A percentile compares a stretch with the other conserved stretches of the same genome.
These are phyloP conservation scores for Neospermospora avenae DNA, from an alignment of 2,329 filamentous ascomycete genomes.

Conservation along the genomic window DNA sequence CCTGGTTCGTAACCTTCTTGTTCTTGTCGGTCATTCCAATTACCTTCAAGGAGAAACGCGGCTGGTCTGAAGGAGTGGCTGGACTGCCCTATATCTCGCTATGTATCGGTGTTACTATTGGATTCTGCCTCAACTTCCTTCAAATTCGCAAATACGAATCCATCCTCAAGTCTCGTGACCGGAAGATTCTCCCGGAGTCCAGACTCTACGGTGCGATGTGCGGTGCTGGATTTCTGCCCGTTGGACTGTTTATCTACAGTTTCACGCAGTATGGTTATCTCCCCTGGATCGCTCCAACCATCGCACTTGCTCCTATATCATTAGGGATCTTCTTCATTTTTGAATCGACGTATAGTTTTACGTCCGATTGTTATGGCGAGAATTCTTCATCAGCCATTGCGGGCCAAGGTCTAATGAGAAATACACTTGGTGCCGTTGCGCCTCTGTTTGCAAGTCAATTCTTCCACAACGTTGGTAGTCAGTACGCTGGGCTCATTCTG, in stretches of 20 bases:
- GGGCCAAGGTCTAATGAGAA: conserved; percentile 79
- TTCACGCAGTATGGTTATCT: conserved; percentile 54
- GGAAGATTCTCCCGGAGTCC: conserved; percentile 56
- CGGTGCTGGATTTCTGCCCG: conserved; percentile 68
- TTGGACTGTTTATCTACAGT: conserved; percentile 68
- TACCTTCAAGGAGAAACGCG: conserved; percentile 67
- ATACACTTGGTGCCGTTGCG: conserved; percentile 75
- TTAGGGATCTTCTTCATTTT: conserved; percentile 82
- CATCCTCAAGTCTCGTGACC: conserved; percentile 24
- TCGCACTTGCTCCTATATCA: conserved; percentile 58
- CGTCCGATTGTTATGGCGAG: conserved; percentile 79
- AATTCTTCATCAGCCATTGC: conserved; percentile 83
- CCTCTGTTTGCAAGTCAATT: conserved; percentile 72
- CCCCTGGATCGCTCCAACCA: conserved; percentile 61
- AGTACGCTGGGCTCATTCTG: conserved; percentile 67
- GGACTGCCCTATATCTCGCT: conserved; percentile 58
- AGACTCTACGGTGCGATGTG: conserved; percentile 79
- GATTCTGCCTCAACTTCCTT: conserved; percentile 46
- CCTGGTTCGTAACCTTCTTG: conserved; percentile 83
- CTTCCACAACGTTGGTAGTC: conserved; percentile 68
- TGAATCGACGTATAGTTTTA: conserved; percentile 83
- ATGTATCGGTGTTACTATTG: conserved; percentile 38
- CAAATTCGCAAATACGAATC: conserved; percentile 43
- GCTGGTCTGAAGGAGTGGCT: conserved; percentile 56
- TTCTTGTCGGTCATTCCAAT: conserved; percentile 77